Base-by-base conservation (phyloP, 768 basidiomycete species). In the Termitomyces sp. region DNA sequence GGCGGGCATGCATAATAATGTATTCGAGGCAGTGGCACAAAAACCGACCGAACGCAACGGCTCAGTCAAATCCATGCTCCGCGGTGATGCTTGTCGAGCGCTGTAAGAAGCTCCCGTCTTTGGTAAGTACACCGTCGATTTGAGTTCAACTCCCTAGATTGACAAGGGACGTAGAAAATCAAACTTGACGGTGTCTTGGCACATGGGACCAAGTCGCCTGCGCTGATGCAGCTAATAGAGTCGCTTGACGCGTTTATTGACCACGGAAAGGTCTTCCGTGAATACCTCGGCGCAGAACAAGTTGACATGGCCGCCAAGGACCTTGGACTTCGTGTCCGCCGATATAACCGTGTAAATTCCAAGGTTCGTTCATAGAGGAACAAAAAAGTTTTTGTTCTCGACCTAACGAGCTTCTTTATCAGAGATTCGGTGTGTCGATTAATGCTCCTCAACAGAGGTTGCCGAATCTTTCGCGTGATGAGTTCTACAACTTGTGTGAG, bases 171-270 rank as follows among this genome's bases (percentile, higher is more conserved):
- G 15, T 58, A 74, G 72, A 68, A 67, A 55, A 54, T 62, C 6
- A 65, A 67, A 53, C 63, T 74, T 30, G 65, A 64, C 55, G 64
- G 63, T 20, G 56, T 70, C 7, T 67, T 72, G 45, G 58, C 65
- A n/a, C 68, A 70, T 58, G 70, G 66, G 3, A 60, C 67, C 16
- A 72, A 72, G 54, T 73, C 75, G 20, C 73, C 74, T 15, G 68
- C 71, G 12, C 59, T 77, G n/a, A 58, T 70, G 54, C 70, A 72
- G 30, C 58, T 75, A 42, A 65, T 76, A 30, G 67, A 74, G 56
- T 75, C 75, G 11, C 64, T 78, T 24, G 75, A 78, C 52, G 75
- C 73, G 7, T 77, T 76, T 44, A 68, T 75, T 18, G 75, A 77
- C 59, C 74, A 76, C 57, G 75, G 73, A 58, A 63, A 61, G 0